Evolutionary conservation across 2,329 filamentous ascomycete species (phyloP).

Genomic region (Cercospora canescens): DNA sequence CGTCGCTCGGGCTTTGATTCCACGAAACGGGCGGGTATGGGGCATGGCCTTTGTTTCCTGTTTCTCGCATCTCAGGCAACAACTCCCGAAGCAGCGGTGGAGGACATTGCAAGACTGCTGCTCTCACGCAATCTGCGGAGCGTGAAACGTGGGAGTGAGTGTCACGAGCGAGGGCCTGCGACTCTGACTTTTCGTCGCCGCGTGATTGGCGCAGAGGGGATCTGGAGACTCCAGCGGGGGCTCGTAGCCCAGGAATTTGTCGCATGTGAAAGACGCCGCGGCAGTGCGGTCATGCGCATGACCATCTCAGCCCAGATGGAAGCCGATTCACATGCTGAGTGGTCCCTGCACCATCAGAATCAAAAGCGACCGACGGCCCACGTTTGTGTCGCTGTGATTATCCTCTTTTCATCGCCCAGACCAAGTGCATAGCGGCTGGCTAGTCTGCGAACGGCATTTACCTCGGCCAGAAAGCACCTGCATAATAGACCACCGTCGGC

Average conservation of each 20-base stretch:
- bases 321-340: slow-evolving; percentile 7
- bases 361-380: background rate
- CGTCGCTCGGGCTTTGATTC: slow-evolving; percentile 7
- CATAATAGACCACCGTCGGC: slow-evolving; percentile 9
- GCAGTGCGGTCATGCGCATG: background rate
- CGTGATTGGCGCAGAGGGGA: background rate
- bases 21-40: background rate
- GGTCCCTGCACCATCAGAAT: slow-evolving; percentile 1
- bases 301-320: background rate
- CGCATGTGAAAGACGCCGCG: slow-evolving; percentile 10
- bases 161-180: background rate
- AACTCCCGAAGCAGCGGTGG: background rate
- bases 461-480: slow-evolving; percentile 12
- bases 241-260: background rate
- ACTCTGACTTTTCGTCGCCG: slow-evolving; percentile 1
- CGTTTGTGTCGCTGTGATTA: background rate
- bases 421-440: slow-evolving; percentile 3
- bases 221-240: slow-evolving; percentile 4
- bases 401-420: slow-evolving; percentile 8
- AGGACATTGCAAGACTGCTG: background rate
- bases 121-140: background rate
- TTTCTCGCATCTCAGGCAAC: slow-evolving; percentile 4
- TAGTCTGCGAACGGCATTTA: slow-evolving; percentile 6
- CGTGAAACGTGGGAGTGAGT: background rate
- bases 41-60: slow-evolving; percentile 2